Evolutionary conservation across 2,329 filamentous ascomycete genomes (phyloP).

Genomic region (Lecanicillium sp.): DNA sequence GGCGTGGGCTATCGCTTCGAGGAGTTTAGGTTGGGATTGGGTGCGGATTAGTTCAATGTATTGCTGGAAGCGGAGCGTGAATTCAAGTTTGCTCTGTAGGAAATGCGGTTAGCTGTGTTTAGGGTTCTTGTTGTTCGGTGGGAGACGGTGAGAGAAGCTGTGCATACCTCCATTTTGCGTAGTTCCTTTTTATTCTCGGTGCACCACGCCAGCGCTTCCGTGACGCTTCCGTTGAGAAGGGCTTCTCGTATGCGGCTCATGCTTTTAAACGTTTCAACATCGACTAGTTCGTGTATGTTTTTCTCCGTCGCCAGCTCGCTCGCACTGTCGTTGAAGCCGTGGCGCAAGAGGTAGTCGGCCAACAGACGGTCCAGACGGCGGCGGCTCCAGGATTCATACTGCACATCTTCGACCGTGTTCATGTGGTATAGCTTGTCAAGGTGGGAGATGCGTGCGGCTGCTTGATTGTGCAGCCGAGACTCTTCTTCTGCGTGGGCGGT

Average conservation of each 20-base stretch:
- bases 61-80: constrained; percentile 87
- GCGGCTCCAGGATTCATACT: constrained; percentile 86
- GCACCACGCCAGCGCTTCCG: constrained; percentile 83
- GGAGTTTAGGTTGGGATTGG: constrained; percentile 51
- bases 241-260: constrained; percentile 72
- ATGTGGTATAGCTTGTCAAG: constrained; percentile 74
- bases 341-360: constrained; percentile 85
- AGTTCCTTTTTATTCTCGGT: constrained; percentile 87
- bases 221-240: constrained; percentile 60
- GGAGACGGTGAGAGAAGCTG: neutral
- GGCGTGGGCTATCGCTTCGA: constrained; percentile 75
- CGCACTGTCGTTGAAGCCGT: constrained; percentile 74
- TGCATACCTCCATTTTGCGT: constrained; percentile 70
- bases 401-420: constrained; percentile 76
- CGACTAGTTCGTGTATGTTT: constrained; percentile 71
- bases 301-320: constrained; percentile 65
- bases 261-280: constrained; percentile 78
- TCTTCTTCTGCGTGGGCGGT: constrained; percentile 72
- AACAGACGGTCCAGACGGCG: constrained; percentile 73
- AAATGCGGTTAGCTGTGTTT: neutral
- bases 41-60: constrained; percentile 84
- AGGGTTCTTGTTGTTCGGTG: too few species aligned
- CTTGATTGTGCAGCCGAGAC: constrained; percentile 63
- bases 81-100: constrained; percentile 72
- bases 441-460: constrained; percentile 69